phyloP scores from a whole-genome alignment of 2,329 filamentous ascomycete species.

The Alternaria sp. region DNA sequence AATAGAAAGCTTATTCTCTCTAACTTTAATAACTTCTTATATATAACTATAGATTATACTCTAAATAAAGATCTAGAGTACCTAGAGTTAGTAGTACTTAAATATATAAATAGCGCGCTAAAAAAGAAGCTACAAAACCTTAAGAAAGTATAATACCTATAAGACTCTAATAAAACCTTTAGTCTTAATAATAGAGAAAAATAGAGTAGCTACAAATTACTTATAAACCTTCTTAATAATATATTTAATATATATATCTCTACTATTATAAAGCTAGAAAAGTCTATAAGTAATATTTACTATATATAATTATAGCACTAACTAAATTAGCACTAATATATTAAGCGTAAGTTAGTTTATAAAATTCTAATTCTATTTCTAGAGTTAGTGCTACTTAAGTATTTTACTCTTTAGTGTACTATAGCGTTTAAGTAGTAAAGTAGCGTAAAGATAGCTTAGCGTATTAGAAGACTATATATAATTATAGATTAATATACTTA shows the following conservation, averaged over 20 bases:
- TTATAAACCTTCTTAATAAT: constrained; percentile 2
- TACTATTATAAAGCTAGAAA: not conserved
- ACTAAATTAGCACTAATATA: not conserved
- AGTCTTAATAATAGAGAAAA: not conserved
- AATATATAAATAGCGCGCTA: not conserved
- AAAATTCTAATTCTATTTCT: constrained; percentile 3
- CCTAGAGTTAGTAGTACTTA: not conserved
- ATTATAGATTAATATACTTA: not conserved
- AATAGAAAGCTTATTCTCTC: not conserved
- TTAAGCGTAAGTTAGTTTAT: not conserved
- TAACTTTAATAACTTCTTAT: not conserved
- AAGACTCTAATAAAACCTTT: not conserved
- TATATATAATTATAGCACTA: not conserved
- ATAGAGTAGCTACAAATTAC: not conserved
- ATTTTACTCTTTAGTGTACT: constrained; percentile 1
- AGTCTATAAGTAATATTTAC: not conserved
- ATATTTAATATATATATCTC: not conserved
- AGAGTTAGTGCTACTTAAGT: constrained; percentile 1
- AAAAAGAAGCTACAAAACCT: not conserved
- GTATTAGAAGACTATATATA: not conserved
- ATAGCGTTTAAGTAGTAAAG: not conserved
- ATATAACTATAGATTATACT: not conserved
- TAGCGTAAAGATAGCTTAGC: not conserved
- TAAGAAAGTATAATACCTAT: not conserved
- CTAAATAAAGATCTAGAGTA: not conserved